A percentile compares a stretch with the other conserved stretches of the same genome.
phyloP scores from a whole-genome alignment of 1,284 basidiomycete species.

The Sporisorium scitamineum region DNA sequence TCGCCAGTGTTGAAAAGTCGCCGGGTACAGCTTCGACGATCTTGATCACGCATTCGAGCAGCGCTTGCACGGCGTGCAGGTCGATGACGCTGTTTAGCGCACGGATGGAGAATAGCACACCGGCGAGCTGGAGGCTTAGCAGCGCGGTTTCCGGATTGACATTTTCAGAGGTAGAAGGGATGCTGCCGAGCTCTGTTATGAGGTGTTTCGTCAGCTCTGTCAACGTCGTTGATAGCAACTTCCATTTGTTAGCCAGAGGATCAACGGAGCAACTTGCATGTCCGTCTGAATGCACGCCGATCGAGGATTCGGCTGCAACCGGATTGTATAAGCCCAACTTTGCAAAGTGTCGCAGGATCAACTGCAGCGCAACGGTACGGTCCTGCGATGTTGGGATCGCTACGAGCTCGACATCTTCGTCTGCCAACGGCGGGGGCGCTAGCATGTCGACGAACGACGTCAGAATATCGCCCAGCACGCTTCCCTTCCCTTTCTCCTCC shows the following conservation, averaged over 20 bases:
- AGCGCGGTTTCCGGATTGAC: background rate
- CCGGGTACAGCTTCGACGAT: conserved; percentile 22
- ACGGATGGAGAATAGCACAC: conserved; percentile 11
- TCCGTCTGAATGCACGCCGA: background rate
- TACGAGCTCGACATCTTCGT: background rate
- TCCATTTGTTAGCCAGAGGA: background rate
- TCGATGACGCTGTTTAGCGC: conserved; percentile 19
- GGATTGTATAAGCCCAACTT: conserved; percentile 20
- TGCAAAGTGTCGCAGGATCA: conserved; percentile 30
- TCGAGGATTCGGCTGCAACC: background rate
- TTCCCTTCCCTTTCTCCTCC: background rate
- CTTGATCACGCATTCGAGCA: conserved; percentile 9
- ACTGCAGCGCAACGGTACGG: conserved; percentile 20
- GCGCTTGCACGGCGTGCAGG: background rate
- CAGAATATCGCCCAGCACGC: conserved; percentile 10
- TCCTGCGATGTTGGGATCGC: conserved; percentile 3
- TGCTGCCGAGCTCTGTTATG: background rate
- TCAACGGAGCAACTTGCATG: conserved; percentile 21
- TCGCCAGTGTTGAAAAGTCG: background rate
- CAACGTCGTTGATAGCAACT: conserved; percentile 4
- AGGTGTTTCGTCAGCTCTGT: conserved; percentile 10
- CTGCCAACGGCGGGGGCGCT: background rate
- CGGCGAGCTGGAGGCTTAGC: conserved; percentile 22
- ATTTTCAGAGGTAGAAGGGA: too few relatives aligned
- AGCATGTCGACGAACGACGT: conserved; percentile 44